Conservation (phyloP, 2,329 filamentous ascomycete genomes). For the Didymella keratinophila region DNA sequence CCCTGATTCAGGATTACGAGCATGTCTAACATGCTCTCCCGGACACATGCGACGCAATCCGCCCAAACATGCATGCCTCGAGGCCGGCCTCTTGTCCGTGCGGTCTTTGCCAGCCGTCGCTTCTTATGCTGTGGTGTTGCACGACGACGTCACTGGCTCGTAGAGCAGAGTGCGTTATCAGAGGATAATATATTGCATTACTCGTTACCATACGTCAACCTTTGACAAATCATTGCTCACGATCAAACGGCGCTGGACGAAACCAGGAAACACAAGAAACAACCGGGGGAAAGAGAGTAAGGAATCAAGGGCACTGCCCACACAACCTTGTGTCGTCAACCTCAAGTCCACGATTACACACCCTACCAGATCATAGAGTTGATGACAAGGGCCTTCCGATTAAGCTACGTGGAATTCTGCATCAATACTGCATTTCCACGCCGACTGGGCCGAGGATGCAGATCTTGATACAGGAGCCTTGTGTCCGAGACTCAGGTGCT, state of each 20-base stretch:
- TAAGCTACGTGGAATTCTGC: too few species aligned
- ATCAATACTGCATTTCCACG: too few species aligned
- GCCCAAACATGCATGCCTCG: neutral
- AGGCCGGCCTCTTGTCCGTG: neutral
- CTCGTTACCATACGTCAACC: neutral
- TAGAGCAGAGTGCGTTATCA: neutral
- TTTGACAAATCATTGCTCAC: neutral
- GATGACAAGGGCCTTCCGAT: too few species aligned
- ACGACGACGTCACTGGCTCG: neutral
- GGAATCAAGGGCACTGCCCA: neutral
- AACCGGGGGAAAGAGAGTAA: neutral
- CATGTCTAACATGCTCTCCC: neutral
- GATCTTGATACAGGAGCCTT: neutral
- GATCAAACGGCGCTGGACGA: neutral
- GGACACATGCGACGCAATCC: neutral
- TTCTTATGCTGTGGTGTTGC: neutral
- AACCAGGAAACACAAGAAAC: neutral
- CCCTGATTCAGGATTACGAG: neutral
- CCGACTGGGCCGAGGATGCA: neutral
- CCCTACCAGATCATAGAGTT: too few species aligned
- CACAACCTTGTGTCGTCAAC: neutral
- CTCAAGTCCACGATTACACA: neutral
- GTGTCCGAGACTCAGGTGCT: neutral
- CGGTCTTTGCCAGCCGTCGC: too few species aligned
- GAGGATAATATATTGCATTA: neutral